Conservation (phyloP, 2,329 filamentous ascomycete genomes). For the Diaporthe sp. region DNA sequence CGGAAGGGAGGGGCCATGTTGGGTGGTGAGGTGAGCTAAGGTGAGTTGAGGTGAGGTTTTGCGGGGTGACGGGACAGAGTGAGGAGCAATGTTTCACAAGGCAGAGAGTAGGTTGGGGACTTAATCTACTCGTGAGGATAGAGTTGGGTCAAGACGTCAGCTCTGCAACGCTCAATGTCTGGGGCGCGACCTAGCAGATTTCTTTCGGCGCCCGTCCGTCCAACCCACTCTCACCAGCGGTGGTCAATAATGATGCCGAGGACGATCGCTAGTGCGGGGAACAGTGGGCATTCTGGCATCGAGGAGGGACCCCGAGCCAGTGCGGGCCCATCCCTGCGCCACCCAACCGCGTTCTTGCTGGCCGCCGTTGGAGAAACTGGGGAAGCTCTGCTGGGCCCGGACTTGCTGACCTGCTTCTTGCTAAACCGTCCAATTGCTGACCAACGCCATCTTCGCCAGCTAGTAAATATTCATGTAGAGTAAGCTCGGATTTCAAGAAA, state of each 20-base stretch:
- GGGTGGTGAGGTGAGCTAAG: not conserved
- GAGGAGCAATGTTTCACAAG: not conserved
- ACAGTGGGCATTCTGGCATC: slow-evolving; percentile 5
- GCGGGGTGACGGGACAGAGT: not conserved
- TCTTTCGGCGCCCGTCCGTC: slow-evolving; percentile 26
- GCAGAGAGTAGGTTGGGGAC: not conserved
- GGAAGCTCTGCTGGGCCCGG: not conserved
- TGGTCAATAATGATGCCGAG: slow-evolving; percentile 34
- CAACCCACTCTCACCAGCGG: slow-evolving; percentile 20
- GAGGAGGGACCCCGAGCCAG: not conserved
- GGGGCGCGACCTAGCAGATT: slow-evolving; percentile 5
- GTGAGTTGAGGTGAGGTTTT: not conserved
- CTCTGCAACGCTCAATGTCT: not conserved
- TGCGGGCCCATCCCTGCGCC: not conserved
- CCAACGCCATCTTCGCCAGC: not conserved
- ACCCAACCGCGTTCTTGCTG: not conserved
- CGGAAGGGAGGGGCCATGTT: slow-evolving; percentile 52
- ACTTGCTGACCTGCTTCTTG: slow-evolving; percentile 16
- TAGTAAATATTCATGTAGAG: not conserved
- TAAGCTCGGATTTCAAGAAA: not conserved
- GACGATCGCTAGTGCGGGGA: slow-evolving; percentile 19
- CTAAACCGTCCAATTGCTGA: not conserved
- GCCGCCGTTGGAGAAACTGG: slow-evolving; percentile 6
- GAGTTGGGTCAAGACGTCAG: slow-evolving; percentile 9
- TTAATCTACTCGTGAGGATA: not conserved